Conservation (phyloP, 2,329 filamentous ascomycete species). For the Neoascochyta sp. region DNA sequence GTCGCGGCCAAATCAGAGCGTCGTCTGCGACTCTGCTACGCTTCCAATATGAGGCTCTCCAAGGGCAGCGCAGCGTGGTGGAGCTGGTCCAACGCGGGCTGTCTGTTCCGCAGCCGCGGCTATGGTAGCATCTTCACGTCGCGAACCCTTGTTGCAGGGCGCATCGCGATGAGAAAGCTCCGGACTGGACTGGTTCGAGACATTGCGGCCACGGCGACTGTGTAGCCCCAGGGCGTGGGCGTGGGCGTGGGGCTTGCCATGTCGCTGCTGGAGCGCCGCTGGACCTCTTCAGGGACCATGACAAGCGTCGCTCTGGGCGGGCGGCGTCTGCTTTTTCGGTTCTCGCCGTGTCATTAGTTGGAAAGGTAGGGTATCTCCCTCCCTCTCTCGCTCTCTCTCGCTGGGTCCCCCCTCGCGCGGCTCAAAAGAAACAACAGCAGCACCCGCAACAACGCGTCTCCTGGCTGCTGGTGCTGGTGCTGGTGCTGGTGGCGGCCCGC, state of each 20-base stretch:
- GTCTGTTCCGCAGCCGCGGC: slow-evolving; percentile 43
- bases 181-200: slow-evolving; percentile 21
- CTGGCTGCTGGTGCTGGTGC: too few relatives aligned
- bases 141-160: slow-evolving; percentile 34
- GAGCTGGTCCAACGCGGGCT: slow-evolving; percentile 41
- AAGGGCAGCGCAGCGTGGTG: slow-evolving; percentile 27
- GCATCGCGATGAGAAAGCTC: slow-evolving; percentile 21
- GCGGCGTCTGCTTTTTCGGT: too few relatives aligned
- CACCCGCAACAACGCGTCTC: slow-evolving; percentile 3
- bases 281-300: too few relatives aligned
- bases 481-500: too few relatives aligned
- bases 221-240: too few relatives aligned
- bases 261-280: too few relatives aligned
- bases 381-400: slow-evolving; percentile 3
- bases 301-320: too few relatives aligned
- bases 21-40: slow-evolving; percentile 24
- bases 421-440: slow-evolving; percentile 1
- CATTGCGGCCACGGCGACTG: too few relatives aligned
- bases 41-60: slow-evolving; percentile 19
- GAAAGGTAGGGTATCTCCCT: too few relatives aligned
- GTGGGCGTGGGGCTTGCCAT: too few relatives aligned
- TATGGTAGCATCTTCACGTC: slow-evolving; percentile 42
- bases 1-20: slow-evolving; percentile 23
- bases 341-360: too few relatives aligned
- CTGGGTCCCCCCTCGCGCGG: not conserved